phyloP scores from a whole-genome alignment of 768 basidiomycete species.

The Macrocybe gigantea region DNA sequence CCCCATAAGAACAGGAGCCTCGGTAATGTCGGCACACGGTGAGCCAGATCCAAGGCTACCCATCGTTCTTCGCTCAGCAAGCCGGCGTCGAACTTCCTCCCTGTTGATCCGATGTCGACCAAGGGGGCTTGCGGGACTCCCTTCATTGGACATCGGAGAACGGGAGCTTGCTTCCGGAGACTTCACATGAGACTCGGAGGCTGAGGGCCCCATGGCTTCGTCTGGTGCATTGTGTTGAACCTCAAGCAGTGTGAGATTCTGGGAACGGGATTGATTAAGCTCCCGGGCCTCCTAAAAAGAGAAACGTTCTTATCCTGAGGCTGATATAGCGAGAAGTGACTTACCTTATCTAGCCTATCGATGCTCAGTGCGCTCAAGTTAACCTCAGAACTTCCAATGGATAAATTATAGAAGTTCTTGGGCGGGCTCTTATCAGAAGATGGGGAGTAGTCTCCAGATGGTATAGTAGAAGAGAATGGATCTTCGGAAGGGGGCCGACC shows the following conservation, averaged over 20 bases:
- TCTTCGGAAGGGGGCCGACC: conserved; percentile 4
- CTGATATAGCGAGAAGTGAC: background rate
- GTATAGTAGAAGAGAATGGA: background rate
- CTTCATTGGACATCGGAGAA: no score
- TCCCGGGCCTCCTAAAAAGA: background rate
- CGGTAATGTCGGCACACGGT: no score
- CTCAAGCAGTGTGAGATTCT: no score
- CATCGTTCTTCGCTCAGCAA: conserved; percentile 37
- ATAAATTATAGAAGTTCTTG: conserved; percentile 20
- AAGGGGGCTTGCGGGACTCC: background rate
- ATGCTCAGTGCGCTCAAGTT: background rate
- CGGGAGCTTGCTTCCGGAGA: no score
- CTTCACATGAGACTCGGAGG: no score
- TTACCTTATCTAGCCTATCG: background rate
- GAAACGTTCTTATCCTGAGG: no score
- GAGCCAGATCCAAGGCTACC: conserved; percentile 27
- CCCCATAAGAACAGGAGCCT: background rate
- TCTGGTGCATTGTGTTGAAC: no score
- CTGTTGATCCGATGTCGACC: conserved; percentile 40
- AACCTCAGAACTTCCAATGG: conserved; percentile 4
- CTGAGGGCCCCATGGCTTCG: no score
- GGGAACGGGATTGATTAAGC: no score
- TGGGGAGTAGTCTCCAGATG: no score
- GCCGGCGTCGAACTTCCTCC: conserved; percentile 46
- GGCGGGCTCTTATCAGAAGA: conserved; percentile 8